Evolutionary conservation across 805 yeast species (phyloP), one percentile per base, ranked within the genome.

Genomic region (Candida ipomoeae): DNA sequence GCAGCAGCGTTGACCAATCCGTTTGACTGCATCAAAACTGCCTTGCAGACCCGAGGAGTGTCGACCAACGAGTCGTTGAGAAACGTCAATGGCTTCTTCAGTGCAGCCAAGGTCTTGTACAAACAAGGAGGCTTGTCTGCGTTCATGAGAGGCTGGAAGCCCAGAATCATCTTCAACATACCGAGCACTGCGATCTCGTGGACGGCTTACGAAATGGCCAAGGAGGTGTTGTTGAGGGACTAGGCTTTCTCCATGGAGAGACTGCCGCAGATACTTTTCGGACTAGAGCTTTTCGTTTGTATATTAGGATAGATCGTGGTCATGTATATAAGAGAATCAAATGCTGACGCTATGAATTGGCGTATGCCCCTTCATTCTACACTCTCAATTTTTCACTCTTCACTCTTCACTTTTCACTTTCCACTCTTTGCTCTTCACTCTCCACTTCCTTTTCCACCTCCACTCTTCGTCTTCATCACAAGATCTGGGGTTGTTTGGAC

Each of bases 171-270:
- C 32, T 87, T 94, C 57, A 90, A 90, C 67, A 90, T 92, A 65
- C 99, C 99, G 20, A 84, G 95, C 42, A 92, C 98, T 7, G 98
- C 98, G 18, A 90, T 92, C 54, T 84, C 96, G 56, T 92, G 98
- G 98, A 92, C 98, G 1, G 89, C 96, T 26, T 92, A 92, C 68
- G 99, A 92, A 67, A 88, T 91, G 92, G 97, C 97, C 40, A 92
- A 92, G 70, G 84, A 81, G 57, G 76, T 85, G 56, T 68, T 84
- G 61, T 64, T 79, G 56, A 45, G 60, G 37, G 58, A 58, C 45
- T 57, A 47, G 44, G 41, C 21, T 20, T 5, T 20, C 42, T 26
- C 8, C n/a, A 5, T 23, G 26, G 4, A 14, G 26, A 29, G 36
- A 18, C 10, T n/a, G 20, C 45, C n/a, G 29, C 45, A 20, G 20